phyloP scores from a whole-genome alignment of 331 rosid species.

The Erythrophleum ivorense region DNA sequence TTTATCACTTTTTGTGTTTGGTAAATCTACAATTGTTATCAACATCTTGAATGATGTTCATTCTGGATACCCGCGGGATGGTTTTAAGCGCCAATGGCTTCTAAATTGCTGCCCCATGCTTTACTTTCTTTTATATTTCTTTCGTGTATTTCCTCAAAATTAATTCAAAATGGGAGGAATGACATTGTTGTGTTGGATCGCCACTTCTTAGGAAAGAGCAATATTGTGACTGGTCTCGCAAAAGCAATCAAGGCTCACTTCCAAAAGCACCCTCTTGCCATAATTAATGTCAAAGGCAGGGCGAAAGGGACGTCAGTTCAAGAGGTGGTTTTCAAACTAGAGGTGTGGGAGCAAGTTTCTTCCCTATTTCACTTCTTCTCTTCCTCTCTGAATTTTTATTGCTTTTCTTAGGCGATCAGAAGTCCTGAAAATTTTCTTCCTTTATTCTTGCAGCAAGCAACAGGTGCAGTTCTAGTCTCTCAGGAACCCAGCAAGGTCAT shows the following conservation, averaged over 20 bases:
- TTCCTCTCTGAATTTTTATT: conserved; percentile 25
- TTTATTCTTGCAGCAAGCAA: conserved; percentile 67
- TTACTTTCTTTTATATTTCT: background rate
- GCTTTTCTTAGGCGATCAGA: background rate
- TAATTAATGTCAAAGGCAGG: conserved; percentile 90
- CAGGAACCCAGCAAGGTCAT: conserved; percentile 87
- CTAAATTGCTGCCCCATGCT: background rate
- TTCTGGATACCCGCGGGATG: background rate
- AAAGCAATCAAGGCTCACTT: conserved; percentile 76
- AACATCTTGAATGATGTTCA: conserved; percentile 8
- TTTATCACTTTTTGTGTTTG: background rate
- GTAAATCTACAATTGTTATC: conserved; percentile 25
- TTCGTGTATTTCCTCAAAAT: conserved; percentile 7
- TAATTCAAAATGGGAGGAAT: conserved; percentile 23
- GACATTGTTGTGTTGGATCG: conserved; percentile 8
- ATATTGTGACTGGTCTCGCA: conserved; percentile 74
- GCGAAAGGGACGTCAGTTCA: conserved; percentile 92
- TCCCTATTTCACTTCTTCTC: background rate
- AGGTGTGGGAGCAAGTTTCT: conserved; percentile 58
- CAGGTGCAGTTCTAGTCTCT: conserved; percentile 86
- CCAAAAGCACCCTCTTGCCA: conserved; percentile 77
- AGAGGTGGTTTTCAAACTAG: conserved; percentile 77
- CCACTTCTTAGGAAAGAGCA: conserved; percentile 70
- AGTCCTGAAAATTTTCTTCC: conserved; percentile 34
- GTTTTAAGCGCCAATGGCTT: conserved; percentile 10